These are phyloP conservation scores for Fusarium nisikadoi DNA, from an alignment of 2,329 filamentous ascomycete genomes.

Conservation along the genomic window DNA sequence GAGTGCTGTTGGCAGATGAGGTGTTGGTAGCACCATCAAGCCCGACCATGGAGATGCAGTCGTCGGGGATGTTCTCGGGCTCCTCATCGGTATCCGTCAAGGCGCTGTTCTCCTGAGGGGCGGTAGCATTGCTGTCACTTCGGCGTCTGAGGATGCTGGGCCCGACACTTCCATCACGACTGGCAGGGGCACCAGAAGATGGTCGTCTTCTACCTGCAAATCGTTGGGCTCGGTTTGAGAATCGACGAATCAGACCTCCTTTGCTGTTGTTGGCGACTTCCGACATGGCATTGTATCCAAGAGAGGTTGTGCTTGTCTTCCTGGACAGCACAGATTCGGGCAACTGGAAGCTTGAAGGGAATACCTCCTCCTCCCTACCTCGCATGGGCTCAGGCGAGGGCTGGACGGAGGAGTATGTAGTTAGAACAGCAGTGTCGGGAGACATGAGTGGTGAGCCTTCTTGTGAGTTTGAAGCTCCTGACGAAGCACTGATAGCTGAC, in stretches of 20 bases:
- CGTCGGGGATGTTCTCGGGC: slow-evolving; percentile 54
- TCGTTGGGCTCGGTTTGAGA: slow-evolving; percentile 83
- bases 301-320: slow-evolving; percentile 69
- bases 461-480: slow-evolving; percentile 64
- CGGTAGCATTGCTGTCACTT: slow-evolving; percentile 87
- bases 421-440: slow-evolving; percentile 62
- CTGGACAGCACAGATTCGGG: slow-evolving; percentile 76
- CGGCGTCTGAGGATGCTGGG: slow-evolving; percentile 87
- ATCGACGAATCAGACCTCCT: slow-evolving; percentile 76
- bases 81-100: slow-evolving; percentile 62
- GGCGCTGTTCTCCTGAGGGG: slow-evolving; percentile 60
- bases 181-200: slow-evolving; percentile 79
- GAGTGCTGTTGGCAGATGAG: slow-evolving; percentile 60
- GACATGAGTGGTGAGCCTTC: slow-evolving; percentile 68
- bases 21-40: slow-evolving; percentile 58
- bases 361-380: slow-evolving; percentile 64
- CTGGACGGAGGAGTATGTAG: slow-evolving; percentile 71
- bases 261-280: slow-evolving; percentile 61
- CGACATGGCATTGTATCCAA: slow-evolving; percentile 70
- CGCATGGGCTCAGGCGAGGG: slow-evolving; percentile 72
- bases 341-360: slow-evolving; percentile 70
- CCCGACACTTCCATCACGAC: slow-evolving; percentile 87
- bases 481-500: slow-evolving; percentile 67
- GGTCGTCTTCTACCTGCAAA: slow-evolving; percentile 76
- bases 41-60: slow-evolving; percentile 50